Evolutionary conservation across 2,329 filamentous ascomycete species (phyloP).

Genomic region (Neonectria coccinea): DNA sequence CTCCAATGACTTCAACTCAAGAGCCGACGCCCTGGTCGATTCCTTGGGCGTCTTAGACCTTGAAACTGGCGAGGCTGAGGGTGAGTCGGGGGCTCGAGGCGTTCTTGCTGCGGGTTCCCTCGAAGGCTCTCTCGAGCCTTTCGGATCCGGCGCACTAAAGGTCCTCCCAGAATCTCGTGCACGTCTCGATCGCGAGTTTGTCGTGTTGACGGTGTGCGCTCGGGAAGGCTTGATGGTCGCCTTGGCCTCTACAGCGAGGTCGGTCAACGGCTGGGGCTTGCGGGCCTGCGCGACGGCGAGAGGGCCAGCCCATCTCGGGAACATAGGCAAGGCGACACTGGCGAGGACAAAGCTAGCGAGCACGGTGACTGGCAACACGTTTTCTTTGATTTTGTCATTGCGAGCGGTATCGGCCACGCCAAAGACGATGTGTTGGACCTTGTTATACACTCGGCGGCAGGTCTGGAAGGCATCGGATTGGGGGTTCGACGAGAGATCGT

Average conservation of each 20-base stretch:
- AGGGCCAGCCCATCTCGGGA: conserved; percentile 83
- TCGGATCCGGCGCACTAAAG: conserved; percentile 58
- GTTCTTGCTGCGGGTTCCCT: conserved; percentile 44
- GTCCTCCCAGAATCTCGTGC: conserved; percentile 58
- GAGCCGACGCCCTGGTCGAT: conserved; percentile 59
- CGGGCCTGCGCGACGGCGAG: conserved; percentile 85
- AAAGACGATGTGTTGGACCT: conserved; percentile 89
- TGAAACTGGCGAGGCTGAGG: conserved; percentile 37
- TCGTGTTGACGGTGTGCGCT: conserved; percentile 73
- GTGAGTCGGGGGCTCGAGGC: conserved; percentile 41
- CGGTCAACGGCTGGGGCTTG: conserved; percentile 68
- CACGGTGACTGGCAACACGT: conserved; percentile 82
- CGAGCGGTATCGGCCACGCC: conserved; percentile 76
- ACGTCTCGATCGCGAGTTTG: conserved; percentile 63
- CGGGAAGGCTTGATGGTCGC: conserved; percentile 62
- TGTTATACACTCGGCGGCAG: conserved; percentile 86
- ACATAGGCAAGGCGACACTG: conserved; percentile 78
- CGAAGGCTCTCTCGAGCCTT: conserved; percentile 44
- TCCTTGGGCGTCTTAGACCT: conserved; percentile 52
- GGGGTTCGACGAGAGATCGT: conserved; percentile 81
- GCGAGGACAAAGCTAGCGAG: conserved; percentile 84
- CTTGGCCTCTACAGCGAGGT: conserved; percentile 52
- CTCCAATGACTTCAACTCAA: conserved; percentile 67
- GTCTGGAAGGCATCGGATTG: conserved; percentile 84
- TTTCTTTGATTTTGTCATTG: conserved; percentile 83